Conservation (phyloP, 768 basidiomycete species). For the Cystofilobasidium capitatum region DNA sequence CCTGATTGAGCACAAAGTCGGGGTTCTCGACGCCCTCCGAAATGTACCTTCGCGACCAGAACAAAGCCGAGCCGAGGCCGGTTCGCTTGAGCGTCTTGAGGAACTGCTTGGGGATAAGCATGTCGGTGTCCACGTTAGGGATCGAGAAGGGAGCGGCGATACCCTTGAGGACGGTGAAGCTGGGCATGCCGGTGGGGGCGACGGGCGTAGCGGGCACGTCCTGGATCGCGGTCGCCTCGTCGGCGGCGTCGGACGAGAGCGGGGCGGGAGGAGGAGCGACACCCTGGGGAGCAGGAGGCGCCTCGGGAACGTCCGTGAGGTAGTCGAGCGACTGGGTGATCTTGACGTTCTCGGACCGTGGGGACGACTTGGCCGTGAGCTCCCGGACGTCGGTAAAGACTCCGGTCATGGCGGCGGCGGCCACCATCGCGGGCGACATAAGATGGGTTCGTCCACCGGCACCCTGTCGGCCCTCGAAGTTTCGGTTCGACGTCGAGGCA, state of each 20-base stretch:
- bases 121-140: slow-evolving; percentile 68
- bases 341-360: slow-evolving; percentile 50
- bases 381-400: slow-evolving; percentile 76
- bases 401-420: slow-evolving; percentile 78
- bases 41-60: slow-evolving; percentile 70
- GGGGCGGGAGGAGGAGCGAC: slow-evolving; percentile 20
- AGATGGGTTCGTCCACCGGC: slow-evolving; percentile 82
- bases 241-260: slow-evolving; percentile 20
- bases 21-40: slow-evolving; percentile 61
- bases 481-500: slow-evolving; percentile 84
- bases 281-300: slow-evolving; percentile 25
- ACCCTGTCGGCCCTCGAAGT: slow-evolving; percentile 83
- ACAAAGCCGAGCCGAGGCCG: slow-evolving; percentile 71
- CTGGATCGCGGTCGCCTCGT: slow-evolving; percentile 12
- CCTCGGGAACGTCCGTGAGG: slow-evolving; percentile 51
- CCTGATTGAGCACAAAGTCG: slow-evolving; percentile 72
- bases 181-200: slow-evolving; percentile 39
- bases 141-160: slow-evolving; percentile 67
- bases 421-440: slow-evolving; percentile 84
- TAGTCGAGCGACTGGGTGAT: slow-evolving; percentile 62
- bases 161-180: slow-evolving; percentile 63
- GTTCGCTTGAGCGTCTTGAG: slow-evolving; percentile 84
- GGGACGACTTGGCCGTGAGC: slow-evolving; percentile 47
- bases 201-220: slow-evolving; percentile 7
- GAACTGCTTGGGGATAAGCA: slow-evolving; percentile 91